These are phyloP conservation scores for Paratinospora sagittata DNA, from an alignment of 164 flowering plant genomes.

Conservation along the genomic window DNA sequence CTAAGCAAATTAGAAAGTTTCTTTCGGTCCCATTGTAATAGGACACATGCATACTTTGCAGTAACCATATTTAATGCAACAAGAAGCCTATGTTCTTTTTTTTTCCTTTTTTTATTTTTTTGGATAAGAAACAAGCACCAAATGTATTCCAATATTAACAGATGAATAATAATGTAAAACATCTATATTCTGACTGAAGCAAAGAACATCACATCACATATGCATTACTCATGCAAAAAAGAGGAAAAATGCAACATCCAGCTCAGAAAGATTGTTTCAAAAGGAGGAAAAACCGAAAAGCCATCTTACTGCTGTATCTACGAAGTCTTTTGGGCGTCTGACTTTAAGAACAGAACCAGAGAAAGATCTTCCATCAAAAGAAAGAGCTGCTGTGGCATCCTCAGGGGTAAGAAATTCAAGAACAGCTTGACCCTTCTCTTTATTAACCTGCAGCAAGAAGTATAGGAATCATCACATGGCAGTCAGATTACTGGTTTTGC, in stretches of 20 bases:
- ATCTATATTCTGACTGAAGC: not conserved
- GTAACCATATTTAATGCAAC: no score
- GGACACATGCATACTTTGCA: no score
- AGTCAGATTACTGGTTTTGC: not conserved
- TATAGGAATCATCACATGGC: not conserved
- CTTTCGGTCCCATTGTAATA: no score
- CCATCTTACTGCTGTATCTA: constrained; percentile 73
- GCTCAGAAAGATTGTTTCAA: not conserved
- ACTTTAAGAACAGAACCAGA: constrained; percentile 62
- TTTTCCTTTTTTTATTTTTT: no score
- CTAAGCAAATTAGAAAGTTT: no score
- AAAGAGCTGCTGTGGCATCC: constrained; percentile 84
- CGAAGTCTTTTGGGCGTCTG: constrained; percentile 83
- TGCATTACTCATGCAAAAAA: not conserved
- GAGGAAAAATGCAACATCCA: not conserved
- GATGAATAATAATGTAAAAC: no score
- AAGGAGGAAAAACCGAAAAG: constrained; percentile 16
- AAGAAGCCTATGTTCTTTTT: no score
- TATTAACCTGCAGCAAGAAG: constrained; percentile 67
- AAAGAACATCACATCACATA: not conserved
- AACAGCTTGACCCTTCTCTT: constrained; percentile 81
- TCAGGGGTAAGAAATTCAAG: constrained; percentile 92
- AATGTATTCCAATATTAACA: no score
- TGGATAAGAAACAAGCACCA: no score
- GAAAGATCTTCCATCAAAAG: constrained; percentile 64